These are phyloP conservation scores for Cytospora chrysosperma DNA, from an alignment of 2,329 filamentous ascomycete genomes.

Conservation along the genomic window DNA sequence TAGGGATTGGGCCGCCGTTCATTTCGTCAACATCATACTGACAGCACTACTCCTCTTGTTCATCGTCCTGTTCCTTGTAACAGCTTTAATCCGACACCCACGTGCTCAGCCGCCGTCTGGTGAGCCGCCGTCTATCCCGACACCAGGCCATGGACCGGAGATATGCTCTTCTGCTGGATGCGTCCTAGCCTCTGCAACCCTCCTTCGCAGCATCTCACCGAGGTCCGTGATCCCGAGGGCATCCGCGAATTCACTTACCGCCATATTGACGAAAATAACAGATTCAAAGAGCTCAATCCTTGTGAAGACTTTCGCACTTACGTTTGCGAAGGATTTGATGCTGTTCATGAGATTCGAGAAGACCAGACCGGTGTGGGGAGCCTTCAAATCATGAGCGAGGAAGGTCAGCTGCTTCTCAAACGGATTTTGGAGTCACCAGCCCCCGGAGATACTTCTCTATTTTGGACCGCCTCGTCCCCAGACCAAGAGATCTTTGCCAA, in stretches of 20 bases:
- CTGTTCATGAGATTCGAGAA: conserved; percentile 62
- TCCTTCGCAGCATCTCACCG: conserved; percentile 23
- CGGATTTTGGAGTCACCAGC: conserved; percentile 63
- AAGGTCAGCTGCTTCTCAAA: conserved; percentile 56
- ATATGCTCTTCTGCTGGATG: conserved; percentile 23
- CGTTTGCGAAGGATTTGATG: conserved; percentile 66
- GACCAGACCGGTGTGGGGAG: conserved; percentile 63
- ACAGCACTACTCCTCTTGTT: conserved; percentile 13
- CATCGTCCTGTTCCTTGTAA: conserved; percentile 15
- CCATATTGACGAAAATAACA: neutral
- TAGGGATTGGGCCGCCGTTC: conserved; percentile 14
- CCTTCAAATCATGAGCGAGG: conserved; percentile 60
- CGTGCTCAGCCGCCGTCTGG: neutral
- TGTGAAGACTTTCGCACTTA: conserved; percentile 60
- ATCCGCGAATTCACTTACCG: conserved; percentile 30
- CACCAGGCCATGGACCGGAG: conserved; percentile 1
- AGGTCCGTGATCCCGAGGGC: neutral
- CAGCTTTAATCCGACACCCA: neutral
- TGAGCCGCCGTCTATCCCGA: neutral
- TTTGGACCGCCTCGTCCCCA: conserved; percentile 41
- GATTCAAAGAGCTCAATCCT: conserved; percentile 61
- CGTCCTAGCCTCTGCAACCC: conserved; percentile 22
- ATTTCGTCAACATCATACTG: conserved; percentile 16
- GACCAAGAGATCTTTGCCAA: conserved; percentile 66
- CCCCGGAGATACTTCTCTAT: conserved; percentile 34